Conservation (phyloP, 2,329 filamentous ascomycete species). For the Fusarium hainanense region DNA sequence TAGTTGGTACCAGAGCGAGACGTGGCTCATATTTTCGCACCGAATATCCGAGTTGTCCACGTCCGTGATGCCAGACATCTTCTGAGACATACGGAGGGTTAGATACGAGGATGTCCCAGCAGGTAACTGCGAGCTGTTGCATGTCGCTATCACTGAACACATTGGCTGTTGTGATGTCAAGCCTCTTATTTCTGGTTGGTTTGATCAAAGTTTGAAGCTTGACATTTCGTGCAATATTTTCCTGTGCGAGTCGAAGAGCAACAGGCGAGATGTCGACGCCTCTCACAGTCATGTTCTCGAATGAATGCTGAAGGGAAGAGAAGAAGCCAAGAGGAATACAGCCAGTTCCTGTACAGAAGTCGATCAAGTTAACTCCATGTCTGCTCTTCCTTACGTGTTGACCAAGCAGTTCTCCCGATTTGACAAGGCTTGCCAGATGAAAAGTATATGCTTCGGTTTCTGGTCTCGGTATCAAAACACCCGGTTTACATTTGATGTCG, state of each 20-base stretch:
- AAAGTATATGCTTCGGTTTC: constrained; percentile 78
- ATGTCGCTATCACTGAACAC: constrained; percentile 60
- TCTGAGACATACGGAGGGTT: constrained; percentile 93
- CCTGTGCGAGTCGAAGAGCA: constrained; percentile 72
- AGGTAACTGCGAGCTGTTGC: constrained; percentile 31
- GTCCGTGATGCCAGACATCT: constrained; percentile 53
- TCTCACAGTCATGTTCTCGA: constrained; percentile 60
- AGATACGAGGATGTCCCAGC: constrained; percentile 77
- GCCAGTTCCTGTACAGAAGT: constrained; percentile 91
- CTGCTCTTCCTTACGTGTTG: constrained; percentile 6
- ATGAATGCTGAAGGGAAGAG: constrained; percentile 63
- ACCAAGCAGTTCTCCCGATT: constrained; percentile 31
- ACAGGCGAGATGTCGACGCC: constrained; percentile 78
- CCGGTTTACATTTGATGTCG: constrained; percentile 78
- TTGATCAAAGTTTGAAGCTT: constrained; percentile 40
- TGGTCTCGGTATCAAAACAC: constrained; percentile 86
- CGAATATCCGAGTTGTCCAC: constrained; percentile 69
- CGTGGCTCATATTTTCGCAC: constrained; percentile 86
- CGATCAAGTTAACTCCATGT: constrained; percentile 71
- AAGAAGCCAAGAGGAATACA: constrained; percentile 86
- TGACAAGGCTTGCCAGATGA: constrained; percentile 63
- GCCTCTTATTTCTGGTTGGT: constrained; percentile 34
- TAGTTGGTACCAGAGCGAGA: constrained; percentile 75
- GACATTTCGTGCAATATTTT: constrained; percentile 70
- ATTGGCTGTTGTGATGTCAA: constrained; percentile 62